phyloP scores from a whole-genome alignment of 2,329 filamentous ascomycete species.

The Dactylella cylindrospora region DNA sequence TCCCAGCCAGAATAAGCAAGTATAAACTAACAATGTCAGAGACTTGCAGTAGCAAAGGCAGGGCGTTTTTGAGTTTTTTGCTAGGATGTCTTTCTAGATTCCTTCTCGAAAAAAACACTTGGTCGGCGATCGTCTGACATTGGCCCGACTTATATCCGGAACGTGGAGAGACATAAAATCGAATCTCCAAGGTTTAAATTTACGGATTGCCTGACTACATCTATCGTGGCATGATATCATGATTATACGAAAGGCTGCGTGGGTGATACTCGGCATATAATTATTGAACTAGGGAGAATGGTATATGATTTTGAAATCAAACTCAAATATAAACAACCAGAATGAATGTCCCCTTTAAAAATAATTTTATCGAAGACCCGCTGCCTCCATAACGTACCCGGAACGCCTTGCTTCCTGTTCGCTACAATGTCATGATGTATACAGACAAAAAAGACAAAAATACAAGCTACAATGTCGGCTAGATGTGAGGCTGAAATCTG shows the following conservation, averaged over 20 bases:
- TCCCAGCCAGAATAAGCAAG: no score
- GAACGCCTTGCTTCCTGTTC: slow-evolving; percentile 43
- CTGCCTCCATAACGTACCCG: slow-evolving; percentile 39
- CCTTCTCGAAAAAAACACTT: not conserved
- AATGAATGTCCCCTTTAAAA: not conserved
- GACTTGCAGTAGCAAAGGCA: no score
- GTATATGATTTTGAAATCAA: not conserved
- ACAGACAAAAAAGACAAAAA: slow-evolving; percentile 6
- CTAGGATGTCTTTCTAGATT: not conserved
- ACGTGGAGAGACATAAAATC: no score
- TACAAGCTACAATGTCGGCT: no score
- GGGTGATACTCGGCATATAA: not conserved
- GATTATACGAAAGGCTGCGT: not conserved
- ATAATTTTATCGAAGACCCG: slow-evolving; percentile 15
- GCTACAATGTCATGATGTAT: slow-evolving; percentile 41
- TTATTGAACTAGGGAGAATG: not conserved
- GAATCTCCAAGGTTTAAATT: no score
- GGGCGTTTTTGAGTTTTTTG: no score
- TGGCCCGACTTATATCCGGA: no score
- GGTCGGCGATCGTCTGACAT: no score
- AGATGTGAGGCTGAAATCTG: no score
- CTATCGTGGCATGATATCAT: slow-evolving; percentile 7
- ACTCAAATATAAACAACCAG: not conserved
- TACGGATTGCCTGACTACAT: not conserved
- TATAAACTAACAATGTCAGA: no score